Base-by-base conservation (phyloP, 2,329 filamentous ascomycete genomes). In the Sporothrix brasiliensis region DNA sequence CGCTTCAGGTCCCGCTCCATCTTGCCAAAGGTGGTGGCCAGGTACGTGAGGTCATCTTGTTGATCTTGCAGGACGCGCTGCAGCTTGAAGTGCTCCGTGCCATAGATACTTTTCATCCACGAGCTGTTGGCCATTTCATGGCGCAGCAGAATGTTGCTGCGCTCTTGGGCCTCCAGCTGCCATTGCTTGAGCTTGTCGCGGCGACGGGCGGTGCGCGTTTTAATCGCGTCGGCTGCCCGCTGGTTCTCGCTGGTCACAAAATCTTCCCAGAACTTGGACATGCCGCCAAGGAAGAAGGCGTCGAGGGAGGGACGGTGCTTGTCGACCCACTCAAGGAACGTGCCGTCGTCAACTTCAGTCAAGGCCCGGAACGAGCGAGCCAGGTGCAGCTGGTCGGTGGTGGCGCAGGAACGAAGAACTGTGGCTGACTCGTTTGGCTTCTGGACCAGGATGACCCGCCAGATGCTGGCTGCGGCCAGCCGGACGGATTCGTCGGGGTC, bases 91-190 rank as follows among this genome's bases (percentile, higher is more conserved):
- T 95, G 91, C 78, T 99, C 95, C 0, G 94, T 93, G 65, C 91
- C 89, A 79, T 94, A 95, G 53, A 99, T 97, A 76, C 97, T 98
- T 75, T 94, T 93, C 83, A 94, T 91, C 95, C 94, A 99, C 71
- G 94, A 90, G 53, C 88, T 90, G 70, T 95, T 94, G 0, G 92
- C 91, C 74, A 92, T 89, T 76, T 97, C 92, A 76, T 98, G 94
- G n/a, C 89, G 89, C 69, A 91, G 84, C 71, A 94, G 86, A 19
- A 91, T 84, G 73, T 91, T 91, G 21, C 96, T 92, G 11, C 86
- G 86, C 27, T 86, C 85, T 4, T 87, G 80, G 67, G 89, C 89
- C 73, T 94, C 91, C 2, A 84, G 80, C 54, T 91, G 88, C 94
- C 94, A 97, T 71, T 89, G 85, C 77, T 88, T 92, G 5, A 99